These are phyloP conservation scores for Antrodiella citrinella DNA, from an alignment of 768 basidiomycete species.

Conservation along the genomic window DNA sequence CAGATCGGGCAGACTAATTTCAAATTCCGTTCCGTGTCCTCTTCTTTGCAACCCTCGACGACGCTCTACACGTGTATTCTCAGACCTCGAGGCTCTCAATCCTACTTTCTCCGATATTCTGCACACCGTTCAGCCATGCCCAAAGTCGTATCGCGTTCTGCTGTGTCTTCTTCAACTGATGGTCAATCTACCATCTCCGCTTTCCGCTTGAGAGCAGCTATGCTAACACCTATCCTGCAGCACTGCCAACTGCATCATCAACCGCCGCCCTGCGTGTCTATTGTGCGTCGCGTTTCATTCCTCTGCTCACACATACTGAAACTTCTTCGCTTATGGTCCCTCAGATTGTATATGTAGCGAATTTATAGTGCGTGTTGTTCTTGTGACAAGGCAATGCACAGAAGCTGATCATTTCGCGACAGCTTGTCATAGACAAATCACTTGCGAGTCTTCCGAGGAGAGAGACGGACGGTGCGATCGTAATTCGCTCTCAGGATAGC, in stretches of 20 bases:
- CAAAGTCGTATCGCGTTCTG: constrained; percentile 85
- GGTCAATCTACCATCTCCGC: constrained; percentile 32
- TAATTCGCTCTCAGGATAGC: constrained; percentile 68
- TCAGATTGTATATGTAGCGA: constrained; percentile 85
- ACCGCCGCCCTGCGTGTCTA: constrained; percentile 73
- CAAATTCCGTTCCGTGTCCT: background rate
- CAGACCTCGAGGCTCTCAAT: too few species aligned
- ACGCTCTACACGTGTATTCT: background rate
- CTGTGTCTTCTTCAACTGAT: constrained; percentile 82
- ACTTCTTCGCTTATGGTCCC: constrained; percentile 5
- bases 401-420: background rate
- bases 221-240: constrained; percentile 29
- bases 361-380: constrained; percentile 64
- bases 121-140: constrained; percentile 69
- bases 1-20: background rate
- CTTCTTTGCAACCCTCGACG: background rate
- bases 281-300: constrained; percentile 40
- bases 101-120: too few species aligned
- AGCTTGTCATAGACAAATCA: constrained; percentile 80
- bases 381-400: constrained; percentile 1
- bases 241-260: constrained; percentile 73
- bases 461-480: constrained; percentile 71
- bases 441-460: constrained; percentile 61
- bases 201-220: constrained; percentile 5
- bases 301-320: background rate